These are phyloP conservation scores for Saturnispora galanensis DNA, from an alignment of 805 yeast species.

Conservation along the genomic window DNA sequence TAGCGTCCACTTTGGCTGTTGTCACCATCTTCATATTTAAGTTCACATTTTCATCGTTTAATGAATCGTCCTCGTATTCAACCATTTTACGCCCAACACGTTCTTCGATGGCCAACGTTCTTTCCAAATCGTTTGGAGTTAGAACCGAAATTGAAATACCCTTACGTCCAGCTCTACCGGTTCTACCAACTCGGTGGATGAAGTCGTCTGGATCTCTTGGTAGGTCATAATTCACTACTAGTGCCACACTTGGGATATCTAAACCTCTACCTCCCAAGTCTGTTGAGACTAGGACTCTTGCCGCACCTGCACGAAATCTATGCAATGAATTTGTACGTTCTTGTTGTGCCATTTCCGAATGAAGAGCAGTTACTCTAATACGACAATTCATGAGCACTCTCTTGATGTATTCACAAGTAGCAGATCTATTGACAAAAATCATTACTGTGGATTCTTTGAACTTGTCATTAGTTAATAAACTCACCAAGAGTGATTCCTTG, in stretches of 20 bases:
- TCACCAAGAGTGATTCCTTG: conserved; percentile 78
- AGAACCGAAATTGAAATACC: conserved; percentile 81
- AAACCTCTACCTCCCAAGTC: conserved; percentile 90
- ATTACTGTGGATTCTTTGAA: conserved; percentile 64
- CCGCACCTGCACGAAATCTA: conserved; percentile 90
- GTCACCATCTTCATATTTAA: conserved; percentile 61
- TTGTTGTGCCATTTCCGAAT: conserved; percentile 88
- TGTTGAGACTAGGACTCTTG: conserved; percentile 85
- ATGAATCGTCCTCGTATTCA: conserved; percentile 61
- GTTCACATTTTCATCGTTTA: conserved; percentile 59
- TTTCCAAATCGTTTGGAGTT: conserved; percentile 72
- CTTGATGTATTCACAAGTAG: conserved; percentile 79
- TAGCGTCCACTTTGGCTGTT: conserved; percentile 79
- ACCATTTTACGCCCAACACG: conserved; percentile 74
- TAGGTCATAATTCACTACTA: conserved; percentile 68
- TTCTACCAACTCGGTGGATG: conserved; percentile 87
- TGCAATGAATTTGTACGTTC: conserved; percentile 89
- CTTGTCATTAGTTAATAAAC: conserved; percentile 51
- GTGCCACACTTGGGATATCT: conserved; percentile 73
- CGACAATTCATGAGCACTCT: conserved; percentile 66
- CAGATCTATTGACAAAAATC: conserved; percentile 84
- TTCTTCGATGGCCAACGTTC: conserved; percentile 80
- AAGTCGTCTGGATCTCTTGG: conserved; percentile 81
- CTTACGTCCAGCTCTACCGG: conserved; percentile 91
- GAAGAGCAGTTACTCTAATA: conserved; percentile 78